Percentiles rank a stretch among this genome's conserved stretches.
Evolutionary conservation across 805 yeast species (phyloP).

Genomic region (Cyberlindnera misumaiensis): DNA sequence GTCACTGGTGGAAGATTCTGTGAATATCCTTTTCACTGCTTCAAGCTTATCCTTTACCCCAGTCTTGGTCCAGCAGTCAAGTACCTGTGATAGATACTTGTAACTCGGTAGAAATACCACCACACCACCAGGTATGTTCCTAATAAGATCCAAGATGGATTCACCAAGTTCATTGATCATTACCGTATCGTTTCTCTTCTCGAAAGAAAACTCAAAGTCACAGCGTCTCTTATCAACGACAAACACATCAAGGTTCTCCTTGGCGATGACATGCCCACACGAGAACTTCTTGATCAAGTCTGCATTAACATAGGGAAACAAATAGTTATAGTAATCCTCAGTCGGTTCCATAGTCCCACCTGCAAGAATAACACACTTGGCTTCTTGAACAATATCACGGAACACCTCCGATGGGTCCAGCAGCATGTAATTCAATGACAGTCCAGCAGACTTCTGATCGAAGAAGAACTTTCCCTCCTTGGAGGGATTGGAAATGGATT

Average conservation of each 20-base stretch:
- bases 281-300: slow-evolving; percentile 44
- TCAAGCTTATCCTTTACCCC: slow-evolving; percentile 29
- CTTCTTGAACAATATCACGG: slow-evolving; percentile 53
- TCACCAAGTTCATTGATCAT: slow-evolving; percentile 48
- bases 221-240: slow-evolving; percentile 31
- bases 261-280: slow-evolving; percentile 83
- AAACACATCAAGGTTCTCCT: slow-evolving; percentile 54
- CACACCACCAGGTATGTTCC: slow-evolving; percentile 60
- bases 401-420: slow-evolving; percentile 75
- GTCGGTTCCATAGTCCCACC: slow-evolving; percentile 97
- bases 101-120: slow-evolving; percentile 87
- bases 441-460: slow-evolving; percentile 30
- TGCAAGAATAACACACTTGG: slow-evolving; percentile 69
- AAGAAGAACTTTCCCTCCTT: slow-evolving; percentile 75
- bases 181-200: slow-evolving; percentile 40
- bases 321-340: slow-evolving; percentile 55
- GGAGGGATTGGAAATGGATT: slow-evolving; percentile 64
- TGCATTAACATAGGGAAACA: slow-evolving; percentile 52
- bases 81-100: slow-evolving; percentile 50
- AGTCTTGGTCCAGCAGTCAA: slow-evolving; percentile 43
- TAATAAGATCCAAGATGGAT: slow-evolving; percentile 35
- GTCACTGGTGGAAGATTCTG: slow-evolving; percentile 49
- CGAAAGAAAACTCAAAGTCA: slow-evolving; percentile 62
- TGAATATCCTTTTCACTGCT: slow-evolving; percentile 40
- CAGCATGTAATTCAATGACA: slow-evolving; percentile 56